These are phyloP conservation scores for Capsicum baccatum DNA, from an alignment of 257 asterid genomes.

Conservation along the genomic window DNA sequence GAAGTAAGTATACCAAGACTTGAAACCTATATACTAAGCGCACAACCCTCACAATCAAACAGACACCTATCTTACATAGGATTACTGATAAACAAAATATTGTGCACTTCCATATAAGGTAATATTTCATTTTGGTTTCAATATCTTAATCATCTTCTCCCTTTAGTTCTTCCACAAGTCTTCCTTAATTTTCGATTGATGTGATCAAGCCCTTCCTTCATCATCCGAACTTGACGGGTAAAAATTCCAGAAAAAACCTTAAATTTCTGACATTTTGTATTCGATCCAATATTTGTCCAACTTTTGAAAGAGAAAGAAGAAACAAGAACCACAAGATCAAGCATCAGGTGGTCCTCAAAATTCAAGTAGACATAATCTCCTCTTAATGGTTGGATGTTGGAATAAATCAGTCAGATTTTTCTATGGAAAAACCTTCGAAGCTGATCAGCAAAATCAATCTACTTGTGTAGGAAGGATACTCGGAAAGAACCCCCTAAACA, in stretches of 20 bases:
- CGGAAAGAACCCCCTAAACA: neutral
- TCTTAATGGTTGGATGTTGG: neutral
- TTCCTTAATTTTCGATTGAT: neutral
- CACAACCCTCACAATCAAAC: neutral
- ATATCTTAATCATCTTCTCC: neutral
- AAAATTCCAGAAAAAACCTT: neutral
- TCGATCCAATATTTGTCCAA: neutral
- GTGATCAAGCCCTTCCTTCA: neutral
- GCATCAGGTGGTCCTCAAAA: neutral
- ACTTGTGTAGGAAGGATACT: neutral
- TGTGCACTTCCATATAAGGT: neutral
- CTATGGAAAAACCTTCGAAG: neutral
- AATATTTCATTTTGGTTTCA: neutral
- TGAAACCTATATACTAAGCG: slow-evolving; percentile 2
- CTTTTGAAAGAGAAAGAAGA: slow-evolving; percentile 3
- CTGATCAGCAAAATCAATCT: neutral
- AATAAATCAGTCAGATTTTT: neutral
- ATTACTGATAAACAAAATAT: neutral
- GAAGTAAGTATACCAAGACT: neutral
- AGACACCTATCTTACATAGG: slow-evolving; percentile 1
- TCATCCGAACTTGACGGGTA: neutral
- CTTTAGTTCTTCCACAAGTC: neutral
- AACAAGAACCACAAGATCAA: slow-evolving; percentile 4
- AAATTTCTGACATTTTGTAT: neutral
- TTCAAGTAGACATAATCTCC: neutral